Evolutionary conservation across 257 asterid genomes (phyloP), one percentile per base, ranked within the genome.

Genomic region (Buddleja alternifolia): DNA sequence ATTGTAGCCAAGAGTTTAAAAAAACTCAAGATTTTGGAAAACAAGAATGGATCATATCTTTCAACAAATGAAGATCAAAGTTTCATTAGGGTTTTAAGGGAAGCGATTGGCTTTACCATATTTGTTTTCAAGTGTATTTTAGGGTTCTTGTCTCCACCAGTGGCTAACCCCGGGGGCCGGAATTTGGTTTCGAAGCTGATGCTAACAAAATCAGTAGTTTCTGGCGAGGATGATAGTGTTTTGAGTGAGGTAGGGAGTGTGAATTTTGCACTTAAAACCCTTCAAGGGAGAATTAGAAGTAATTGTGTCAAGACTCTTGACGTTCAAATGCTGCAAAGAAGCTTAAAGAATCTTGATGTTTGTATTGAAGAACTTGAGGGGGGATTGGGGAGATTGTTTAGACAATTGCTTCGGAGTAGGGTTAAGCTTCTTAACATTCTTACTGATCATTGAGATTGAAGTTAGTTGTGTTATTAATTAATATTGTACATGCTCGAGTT

Each of bases 21-120:
- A 29, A 66, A 24, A 11, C 39, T 84, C 75, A 84, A 81, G 68
- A 78, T 66, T 0, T 21, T 78, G 75, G 84, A 78, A 17, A 67
- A 24, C 75, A 78, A 60, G 5, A 53, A 36, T 9, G 50, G 17
- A 7, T 55, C 78, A 15, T 24, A 12, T 10, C 34, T 12, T 48
- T n/a, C 48, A 23, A 2, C 57, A 11, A 25, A 46, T 41, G 41
- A 12, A 4, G 58, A 53, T 23, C 40, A 60, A 3, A 42, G 46
- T 9, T 32, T 59, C 37, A 14, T 69, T 32, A 3, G 47, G 39
- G 54, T 10, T 0, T 24, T 75, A 15, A 62, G 54, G 56, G 79
- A 80, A 62, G 67, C 41, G 29, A 62, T 19, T 1, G 63, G 69
- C 6, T 57, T 52, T 20, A 52, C 52, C 14, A 14, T 63, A 0